Conservation (phyloP, 176 grass and related monocot genomes). For the Ananas comosus region DNA sequence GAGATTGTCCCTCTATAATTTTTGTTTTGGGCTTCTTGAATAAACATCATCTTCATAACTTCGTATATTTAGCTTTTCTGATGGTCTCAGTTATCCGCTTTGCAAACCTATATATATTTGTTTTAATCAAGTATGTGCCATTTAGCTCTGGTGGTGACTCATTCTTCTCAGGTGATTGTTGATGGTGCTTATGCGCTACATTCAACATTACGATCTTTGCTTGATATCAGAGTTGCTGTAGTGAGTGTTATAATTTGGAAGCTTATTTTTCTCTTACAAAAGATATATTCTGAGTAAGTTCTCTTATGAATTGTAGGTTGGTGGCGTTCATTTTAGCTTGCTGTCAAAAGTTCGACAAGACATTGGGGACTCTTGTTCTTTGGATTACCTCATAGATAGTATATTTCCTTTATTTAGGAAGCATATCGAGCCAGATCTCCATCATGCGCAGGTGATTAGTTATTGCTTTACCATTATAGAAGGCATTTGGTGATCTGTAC, state of each 20-base stretch:
- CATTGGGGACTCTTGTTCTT: slow-evolving; percentile 97
- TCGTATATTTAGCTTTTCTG: no score
- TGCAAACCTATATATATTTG: background rate
- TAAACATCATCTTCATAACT: background rate
- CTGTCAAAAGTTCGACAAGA: slow-evolving; percentile 98
- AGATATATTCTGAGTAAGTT: slow-evolving; percentile 10
- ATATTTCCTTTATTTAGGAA: slow-evolving; percentile 96
- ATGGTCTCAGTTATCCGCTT: no score
- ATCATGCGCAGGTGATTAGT: slow-evolving; percentile 76
- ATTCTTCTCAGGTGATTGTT: slow-evolving; percentile 62
- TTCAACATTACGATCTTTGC: slow-evolving; percentile 78
- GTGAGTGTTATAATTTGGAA: slow-evolving; percentile 34
- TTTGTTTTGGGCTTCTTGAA: background rate
- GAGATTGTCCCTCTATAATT: slow-evolving; percentile 10
- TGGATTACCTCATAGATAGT: slow-evolving; percentile 98
- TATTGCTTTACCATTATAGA: slow-evolving; percentile 2
- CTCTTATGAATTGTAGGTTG: slow-evolving; percentile 50
- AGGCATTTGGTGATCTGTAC: slow-evolving; percentile 7
- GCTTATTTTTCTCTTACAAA: background rate
- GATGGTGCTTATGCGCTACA: slow-evolving; percentile 98
- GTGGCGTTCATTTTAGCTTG: slow-evolving; percentile 93
- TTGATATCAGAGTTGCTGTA: slow-evolving; percentile 98
- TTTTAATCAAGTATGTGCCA: background rate
- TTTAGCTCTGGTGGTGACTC: slow-evolving; percentile 6
- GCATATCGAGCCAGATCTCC: slow-evolving; percentile 94